Conservation (phyloP, 1,284 basidiomycete genomes). For the Sanguinoderma infundibulare region DNA sequence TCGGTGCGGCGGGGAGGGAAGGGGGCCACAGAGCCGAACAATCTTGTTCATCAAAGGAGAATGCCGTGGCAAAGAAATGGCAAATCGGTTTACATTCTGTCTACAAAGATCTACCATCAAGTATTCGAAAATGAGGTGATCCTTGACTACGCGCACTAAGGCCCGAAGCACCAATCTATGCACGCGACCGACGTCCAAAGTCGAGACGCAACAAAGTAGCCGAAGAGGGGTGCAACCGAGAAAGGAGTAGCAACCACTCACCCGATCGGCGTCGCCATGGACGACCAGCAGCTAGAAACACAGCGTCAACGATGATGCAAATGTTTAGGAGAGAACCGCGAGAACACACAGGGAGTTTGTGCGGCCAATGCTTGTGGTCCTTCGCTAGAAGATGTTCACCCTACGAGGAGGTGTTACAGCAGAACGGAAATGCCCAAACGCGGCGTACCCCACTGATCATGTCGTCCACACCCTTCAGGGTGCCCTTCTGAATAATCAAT, state of each 20-base stretch:
- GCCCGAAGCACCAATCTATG: no score
- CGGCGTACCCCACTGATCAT: constrained; percentile 70
- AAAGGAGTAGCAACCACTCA: constrained; percentile 27
- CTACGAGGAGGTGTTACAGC: constrained; percentile 27
- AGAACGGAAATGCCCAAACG: background rate
- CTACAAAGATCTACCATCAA: constrained; percentile 2
- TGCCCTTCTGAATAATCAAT: constrained; percentile 63
- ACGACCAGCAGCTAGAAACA: constrained; percentile 60
- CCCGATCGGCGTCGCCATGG: constrained; percentile 81
- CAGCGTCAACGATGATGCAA: background rate
- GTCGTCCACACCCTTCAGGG: constrained; percentile 68
- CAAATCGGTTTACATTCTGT: background rate
- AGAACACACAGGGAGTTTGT: constrained; percentile 61
- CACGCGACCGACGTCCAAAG: no score
- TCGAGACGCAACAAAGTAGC: no score
- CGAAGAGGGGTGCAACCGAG: background rate
- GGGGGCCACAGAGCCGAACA: background rate
- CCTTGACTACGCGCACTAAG: no score
- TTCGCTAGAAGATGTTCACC: constrained; percentile 62
- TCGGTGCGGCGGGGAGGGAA: no score
- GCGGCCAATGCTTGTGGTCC: constrained; percentile 72
- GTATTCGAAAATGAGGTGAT: no score
- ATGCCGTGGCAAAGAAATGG: no score
- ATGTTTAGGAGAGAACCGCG: background rate
- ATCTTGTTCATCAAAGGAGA: no score